phyloP scores from a whole-genome alignment of 2,329 filamentous ascomycete species.

The Lasiodiplodia citricola region DNA sequence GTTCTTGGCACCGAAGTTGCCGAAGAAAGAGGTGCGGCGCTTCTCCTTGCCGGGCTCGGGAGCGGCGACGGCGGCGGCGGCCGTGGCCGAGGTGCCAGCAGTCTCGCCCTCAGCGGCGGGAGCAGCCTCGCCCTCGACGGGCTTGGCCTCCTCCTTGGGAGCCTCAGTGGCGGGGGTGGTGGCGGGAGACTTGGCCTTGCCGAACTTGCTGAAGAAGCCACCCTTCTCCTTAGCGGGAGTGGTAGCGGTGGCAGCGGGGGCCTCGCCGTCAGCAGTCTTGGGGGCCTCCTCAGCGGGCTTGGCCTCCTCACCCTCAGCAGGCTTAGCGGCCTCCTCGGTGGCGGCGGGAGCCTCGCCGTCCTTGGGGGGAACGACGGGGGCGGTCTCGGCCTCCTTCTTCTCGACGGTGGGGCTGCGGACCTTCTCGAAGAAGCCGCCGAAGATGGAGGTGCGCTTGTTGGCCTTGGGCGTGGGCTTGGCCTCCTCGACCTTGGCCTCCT shows the following conservation, averaged over 20 bases:
- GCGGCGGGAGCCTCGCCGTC: constrained; percentile 47
- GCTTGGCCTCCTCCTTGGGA: constrained; percentile 35
- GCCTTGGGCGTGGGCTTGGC: constrained; percentile 62
- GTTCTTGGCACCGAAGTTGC: constrained; percentile 55
- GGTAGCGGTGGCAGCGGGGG: constrained; percentile 38
- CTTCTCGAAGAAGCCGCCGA: constrained; percentile 73
- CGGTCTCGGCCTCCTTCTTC: constrained; percentile 75
- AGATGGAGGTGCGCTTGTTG: constrained; percentile 85
- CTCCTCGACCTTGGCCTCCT: constrained; percentile 48
- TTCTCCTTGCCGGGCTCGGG: constrained; percentile 53
- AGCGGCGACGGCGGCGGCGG: constrained; percentile 36
- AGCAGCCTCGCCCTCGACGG: constrained; percentile 29
- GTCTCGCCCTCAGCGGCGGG: constrained; percentile 31
- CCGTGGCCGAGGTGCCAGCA: constrained; percentile 32
- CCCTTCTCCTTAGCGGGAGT: constrained; percentile 57
- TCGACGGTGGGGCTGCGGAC: constrained; percentile 55
- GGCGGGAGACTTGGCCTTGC: constrained; percentile 62
- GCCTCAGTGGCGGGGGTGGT: constrained; percentile 41
- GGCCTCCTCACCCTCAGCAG: constrained; percentile 29
- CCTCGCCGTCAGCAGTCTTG: constrained; percentile 33
- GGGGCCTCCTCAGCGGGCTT: constrained; percentile 29
- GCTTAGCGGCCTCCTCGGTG: constrained; percentile 35
- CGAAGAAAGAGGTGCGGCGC: constrained; percentile 61
- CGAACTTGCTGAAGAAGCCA: constrained; percentile 68
- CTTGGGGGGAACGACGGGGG: constrained; percentile 56